Evolutionary conservation across 345 rosid species (phyloP), one percentile per base, ranked within the genome.

Genomic region (Heritiera littoralis): DNA sequence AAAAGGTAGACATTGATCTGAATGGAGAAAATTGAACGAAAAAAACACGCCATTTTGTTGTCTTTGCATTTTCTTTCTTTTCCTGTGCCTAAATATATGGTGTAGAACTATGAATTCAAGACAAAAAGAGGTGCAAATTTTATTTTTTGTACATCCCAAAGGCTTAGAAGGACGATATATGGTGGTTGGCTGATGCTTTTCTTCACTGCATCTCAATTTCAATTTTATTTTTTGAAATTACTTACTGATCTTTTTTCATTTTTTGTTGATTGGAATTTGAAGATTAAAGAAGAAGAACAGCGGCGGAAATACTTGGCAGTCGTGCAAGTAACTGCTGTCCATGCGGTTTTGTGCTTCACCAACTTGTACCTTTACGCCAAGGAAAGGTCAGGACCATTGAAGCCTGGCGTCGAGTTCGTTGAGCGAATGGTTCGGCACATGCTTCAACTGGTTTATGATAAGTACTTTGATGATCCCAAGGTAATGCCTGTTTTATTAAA

Each of bases 401-500:
- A 91, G 79, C 81, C 94, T 3, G 90, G 97, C n/a, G 91, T 96
- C 72, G 98, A 94, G 81, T 86, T 94, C 15, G 86, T 92, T 0
- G 99, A 96, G 83, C 94, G 92, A 18, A 1, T 49, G 3, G 15
- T 14, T n/a, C 92, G 89, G 87, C 89, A 75, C 15, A 89, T 94
- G 28, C 89, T 92, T 0, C 90, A 92, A 41, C 98, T 95, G 48
- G 98, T 94, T 3, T 90, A 86, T 64, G 78, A 86, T 12, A 94
- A 92, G 76, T 96, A 81, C 84, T 95, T 88, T 65, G 88, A 90
- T 20, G 99, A 96, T 81, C 89, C 91, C 76, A 90, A 93, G 97
- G 99, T 72, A 52, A 72, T 28, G 18, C 6, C 6, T 66, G 35
- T 48, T 46, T 74, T 18, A n/a, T 58, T 9, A 45, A 55, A 54